Base-by-base conservation (phyloP, 164 flowering plant genomes). In the Nymphaea colorata region DNA sequence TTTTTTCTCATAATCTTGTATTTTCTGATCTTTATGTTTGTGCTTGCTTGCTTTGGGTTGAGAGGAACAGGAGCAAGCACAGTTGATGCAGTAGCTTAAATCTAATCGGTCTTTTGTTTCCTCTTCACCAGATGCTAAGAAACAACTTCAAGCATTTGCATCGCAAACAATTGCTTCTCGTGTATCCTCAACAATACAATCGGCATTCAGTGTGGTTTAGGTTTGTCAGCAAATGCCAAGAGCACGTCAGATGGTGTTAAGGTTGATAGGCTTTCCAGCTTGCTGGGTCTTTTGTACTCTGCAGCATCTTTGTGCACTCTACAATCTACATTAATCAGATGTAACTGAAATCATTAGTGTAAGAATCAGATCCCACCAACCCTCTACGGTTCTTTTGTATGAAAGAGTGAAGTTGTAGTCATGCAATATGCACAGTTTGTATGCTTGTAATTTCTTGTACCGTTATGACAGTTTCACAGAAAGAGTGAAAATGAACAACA, bases 131-230 rank as follows among this genome's bases (percentile, higher is more conserved):
- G 98, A 93, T 84, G 98, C 98, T 51, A 93, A 89, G 86, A 89
- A 93, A 81, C 96, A 90, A 86, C 70, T 93, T 72, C 98, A 93
- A 72, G 82, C 79, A 73, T 93, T 93, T 78, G 98, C 98, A 67
- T 61, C 91, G 5, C 91, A 82, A 78, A 88, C 94, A 41, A 75
- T 91, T 64, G 89, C 93, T 68, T 79, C 86, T 42, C 94, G 76
- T 36, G 61, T 88, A 61, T 70, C 91, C 43, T 91, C 97, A 25
- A 84, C 91, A 6, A 43, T 91, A 65, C 94, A 87, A 70, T 86
- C 93, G 0, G 97, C 95, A 43, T 91, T 91, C 77, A 88, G 86
- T 47, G 91, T 88, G 2, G 92, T 88, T 17, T 90, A 81, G 36
- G 36, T 25, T 25, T 25, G 36, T 25, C 36, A 87, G 57, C 47